Evolutionary conservation across 2,329 filamentous ascomycete species (phyloP), one percentile per base, ranked within the genome.

Genomic region (Aspergillus brasiliensis): DNA sequence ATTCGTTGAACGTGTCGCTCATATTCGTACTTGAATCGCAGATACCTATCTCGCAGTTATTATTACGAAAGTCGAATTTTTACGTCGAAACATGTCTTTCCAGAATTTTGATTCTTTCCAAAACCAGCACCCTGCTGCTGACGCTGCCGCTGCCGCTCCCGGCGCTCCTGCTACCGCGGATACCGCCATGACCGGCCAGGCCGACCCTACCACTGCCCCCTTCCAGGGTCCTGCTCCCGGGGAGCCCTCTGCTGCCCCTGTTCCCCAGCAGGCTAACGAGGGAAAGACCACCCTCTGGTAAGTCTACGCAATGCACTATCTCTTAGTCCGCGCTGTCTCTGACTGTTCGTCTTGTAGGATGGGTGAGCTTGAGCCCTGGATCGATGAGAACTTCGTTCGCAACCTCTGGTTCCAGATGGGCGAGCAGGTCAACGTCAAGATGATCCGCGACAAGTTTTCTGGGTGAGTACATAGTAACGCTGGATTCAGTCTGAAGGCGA

Each of bases 361-460:
- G 95, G 95, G 95, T 69, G 95, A 99, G 78, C 89, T 99, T 65
- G 94, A 98, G 79, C 91, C 92, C 27, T 99, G 95, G 95, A 98
- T 99, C 81, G 95, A 99, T 71, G 95, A 99, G 82, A 96, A 94
- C 80, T 99, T 98, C 78, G 91, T 99, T 74, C 93, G 96, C 80
- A 95, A 91, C 69, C 88, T 98, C 48, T 98, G 92, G 85, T 96
- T 92, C 73, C 88, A 93, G 71, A 91, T 97, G 81, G 92, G 91
- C 68, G 95, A 98, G 80, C 88, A 88, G 65, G 95, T 99, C 71
- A 97, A 97, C 71, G 95, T 99, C 70, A 99, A 99, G 86, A 97
- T 99, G 85, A 99, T 99, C 72, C 91, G 95, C 67, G 95, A 99
- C 82, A 97, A 97, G 80, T 97, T 97, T 79, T 97, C 94, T 75